These are phyloP conservation scores for Fragilaria crotonensis DNA, from an alignment of 108 stramenopile species.

Conservation along the genomic window DNA sequence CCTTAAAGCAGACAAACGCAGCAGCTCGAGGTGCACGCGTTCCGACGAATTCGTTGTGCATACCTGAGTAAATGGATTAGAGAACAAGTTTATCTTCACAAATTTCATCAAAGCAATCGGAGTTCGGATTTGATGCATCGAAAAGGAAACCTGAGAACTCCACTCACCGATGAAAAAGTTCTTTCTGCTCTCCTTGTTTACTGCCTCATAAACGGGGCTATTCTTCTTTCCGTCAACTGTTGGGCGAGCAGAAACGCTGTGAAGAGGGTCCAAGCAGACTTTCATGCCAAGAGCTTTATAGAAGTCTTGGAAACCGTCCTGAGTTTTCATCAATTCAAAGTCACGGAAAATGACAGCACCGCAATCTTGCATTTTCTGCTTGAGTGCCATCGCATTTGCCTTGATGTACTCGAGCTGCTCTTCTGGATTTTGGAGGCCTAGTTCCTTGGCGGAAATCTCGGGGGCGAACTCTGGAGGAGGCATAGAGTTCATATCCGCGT, in stretches of 20 bases:
- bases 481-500: slow-evolving; percentile 30
- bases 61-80: slow-evolving; percentile 48
- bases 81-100: too few species aligned
- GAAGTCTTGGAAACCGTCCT: slow-evolving; percentile 74
- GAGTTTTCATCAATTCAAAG: slow-evolving; percentile 77
- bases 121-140: not conserved
- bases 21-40: slow-evolving; percentile 83
- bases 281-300: slow-evolving; percentile 77
- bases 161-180: slow-evolving; percentile 84
- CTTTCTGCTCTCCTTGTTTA: slow-evolving; percentile 86
- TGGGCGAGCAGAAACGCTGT: slow-evolving; percentile 76
- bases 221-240: slow-evolving; percentile 79
- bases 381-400: slow-evolving; percentile 64
- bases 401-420: slow-evolving; percentile 57
- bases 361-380: slow-evolving; percentile 51
- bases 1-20: slow-evolving; percentile 88
- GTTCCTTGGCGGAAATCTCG: slow-evolving; percentile 40
- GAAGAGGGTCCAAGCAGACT: slow-evolving; percentile 80
- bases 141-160: not conserved
- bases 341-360: slow-evolving; percentile 79
- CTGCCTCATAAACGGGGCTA: slow-evolving; percentile 83
- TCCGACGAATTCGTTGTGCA: slow-evolving; percentile 93
- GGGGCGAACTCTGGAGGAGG: slow-evolving; percentile 56
- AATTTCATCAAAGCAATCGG: too few species aligned
- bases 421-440: slow-evolving; percentile 44